Evolutionary conservation across 352 stramenopile species (phyloP).

Genomic region (Phytopythium montanum): DNA sequence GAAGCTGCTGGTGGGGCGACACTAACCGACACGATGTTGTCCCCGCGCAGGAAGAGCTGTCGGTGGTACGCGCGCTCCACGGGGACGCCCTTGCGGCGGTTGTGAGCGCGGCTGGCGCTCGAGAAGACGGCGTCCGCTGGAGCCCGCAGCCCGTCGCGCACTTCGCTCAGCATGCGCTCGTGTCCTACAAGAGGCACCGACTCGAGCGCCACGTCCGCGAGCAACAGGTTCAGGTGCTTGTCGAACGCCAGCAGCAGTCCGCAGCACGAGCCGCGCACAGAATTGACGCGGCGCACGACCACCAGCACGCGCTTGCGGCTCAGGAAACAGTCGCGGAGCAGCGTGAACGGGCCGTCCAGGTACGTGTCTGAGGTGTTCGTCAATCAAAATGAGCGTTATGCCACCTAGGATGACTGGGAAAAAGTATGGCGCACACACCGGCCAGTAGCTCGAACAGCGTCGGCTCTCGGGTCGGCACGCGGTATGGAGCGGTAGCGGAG

Average conservation of each 20-base stretch:
- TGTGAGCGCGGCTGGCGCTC: slow-evolving; percentile 31
- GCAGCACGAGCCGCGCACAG: slow-evolving; percentile 86
- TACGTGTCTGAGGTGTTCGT: slow-evolving; percentile 45
- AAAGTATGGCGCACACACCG: slow-evolving; percentile 17
- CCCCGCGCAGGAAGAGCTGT: slow-evolving; percentile 90
- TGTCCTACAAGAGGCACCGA: slow-evolving; percentile 43
- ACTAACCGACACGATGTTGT: slow-evolving; percentile 87
- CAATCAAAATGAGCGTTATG: slow-evolving; percentile 1
- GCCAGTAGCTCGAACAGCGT: slow-evolving; percentile 55
- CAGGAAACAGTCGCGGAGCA: slow-evolving; percentile 82
- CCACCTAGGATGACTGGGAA: neutral
- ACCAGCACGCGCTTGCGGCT: slow-evolving; percentile 76
- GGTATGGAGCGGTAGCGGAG: slow-evolving; percentile 4
- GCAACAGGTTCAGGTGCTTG: slow-evolving; percentile 94
- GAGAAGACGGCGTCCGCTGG: slow-evolving; percentile 38
- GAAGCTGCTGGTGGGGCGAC: slow-evolving; percentile 29
- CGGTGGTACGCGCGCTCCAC: slow-evolving; percentile 50
- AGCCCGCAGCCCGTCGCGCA: slow-evolving; percentile 20
- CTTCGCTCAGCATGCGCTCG: slow-evolving; percentile 24
- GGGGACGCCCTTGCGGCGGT: slow-evolving; percentile 27
- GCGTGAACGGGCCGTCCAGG: slow-evolving; percentile 78
- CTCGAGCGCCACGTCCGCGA: slow-evolving; percentile 87
- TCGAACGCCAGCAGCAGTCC: slow-evolving; percentile 94
- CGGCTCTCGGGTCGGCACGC: slow-evolving; percentile 9
- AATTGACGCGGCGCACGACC: slow-evolving; percentile 89